Base-by-base conservation (phyloP, 495 filamentous ascomycete species). In the Penicillium paxilli region DNA sequence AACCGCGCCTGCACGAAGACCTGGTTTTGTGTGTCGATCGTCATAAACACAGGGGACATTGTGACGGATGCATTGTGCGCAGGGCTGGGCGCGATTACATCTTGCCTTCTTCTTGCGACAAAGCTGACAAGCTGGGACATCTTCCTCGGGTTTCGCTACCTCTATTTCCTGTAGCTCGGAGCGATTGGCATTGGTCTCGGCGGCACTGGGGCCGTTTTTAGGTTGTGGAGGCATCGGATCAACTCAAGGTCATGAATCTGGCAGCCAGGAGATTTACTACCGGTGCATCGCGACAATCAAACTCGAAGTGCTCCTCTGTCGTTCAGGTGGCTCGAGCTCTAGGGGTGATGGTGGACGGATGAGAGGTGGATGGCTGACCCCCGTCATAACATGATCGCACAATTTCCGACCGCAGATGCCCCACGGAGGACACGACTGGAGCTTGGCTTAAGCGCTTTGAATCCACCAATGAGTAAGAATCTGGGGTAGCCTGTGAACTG, bases 91-190 rank as follows among this genome's bases (percentile, higher is more conserved):
- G 20, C 73, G 59, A 44, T 62, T 64, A 55, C 73, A 76, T 45
- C 70, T 69, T 8, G 73, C 69, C 44, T 76, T 78, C 55, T 73
- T 72, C 56, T 68, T 67, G 12, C 70, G 62, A 50, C 73, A 76
- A 3, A 70, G 68, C 52, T 74, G 71, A 22, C 74, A 77, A n/a
- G 62, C 57, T 1, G 61, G 61, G 1, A 63, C 48, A 17, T 64
- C 58, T 12, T 64, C 62, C 2, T 64, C 51, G 26, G 44, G 19
- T 23, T 61, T 58, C 25, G 28, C 2, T 5, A 33, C 17, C 9
- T 60, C 57, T 9, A n/a, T n/a, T n/a, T n/a, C n/a, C n/a, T 24
- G 20, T 44, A 5, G 35, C 35, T 38, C 35, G 5, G n/a, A 5
- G 35, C 35, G 14, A 38, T 38, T 38, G 35, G n/a, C 5, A 38